A percentile compares a stretch with the other conserved stretches of the same genome.
These are phyloP conservation scores for Fusarium piperis DNA, from an alignment of 2,329 filamentous ascomycete species.

Conservation along the genomic window DNA sequence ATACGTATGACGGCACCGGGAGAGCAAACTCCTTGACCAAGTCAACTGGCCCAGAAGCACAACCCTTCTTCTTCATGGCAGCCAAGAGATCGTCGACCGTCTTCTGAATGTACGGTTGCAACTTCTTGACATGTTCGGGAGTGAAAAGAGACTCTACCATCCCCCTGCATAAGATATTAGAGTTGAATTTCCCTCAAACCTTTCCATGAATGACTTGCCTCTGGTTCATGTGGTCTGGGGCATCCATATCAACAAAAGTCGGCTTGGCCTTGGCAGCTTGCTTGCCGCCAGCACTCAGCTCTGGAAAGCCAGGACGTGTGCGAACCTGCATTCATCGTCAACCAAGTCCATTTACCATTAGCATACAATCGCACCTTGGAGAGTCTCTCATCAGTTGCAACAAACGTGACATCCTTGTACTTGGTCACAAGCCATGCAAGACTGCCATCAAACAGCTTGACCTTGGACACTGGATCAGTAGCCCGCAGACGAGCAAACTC, in stretches of 20 bases:
- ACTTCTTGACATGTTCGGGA: conserved; percentile 48
- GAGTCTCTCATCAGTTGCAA: conserved; percentile 56
- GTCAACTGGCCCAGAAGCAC: conserved; percentile 52
- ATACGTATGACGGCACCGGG: conserved; percentile 58
- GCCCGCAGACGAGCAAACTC: conserved; percentile 56
- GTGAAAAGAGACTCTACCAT: conserved; percentile 59
- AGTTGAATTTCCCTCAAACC: accelerated
- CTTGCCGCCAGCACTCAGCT: conserved; percentile 58
- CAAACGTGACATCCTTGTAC: conserved; percentile 56
- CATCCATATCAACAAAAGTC: conserved; percentile 62
- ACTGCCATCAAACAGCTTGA: conserved; percentile 58
- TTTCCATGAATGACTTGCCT: conserved; percentile 42
- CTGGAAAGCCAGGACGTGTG: conserved; percentile 56
- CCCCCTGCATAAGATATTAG: conserved; percentile 38
- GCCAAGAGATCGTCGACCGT: conserved; percentile 56
- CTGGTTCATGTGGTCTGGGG: conserved; percentile 58
- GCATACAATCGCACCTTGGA: conserved; percentile 51
- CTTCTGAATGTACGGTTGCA: conserved; percentile 57
- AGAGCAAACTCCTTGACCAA: conserved; percentile 58
- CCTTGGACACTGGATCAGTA: conserved; percentile 54
- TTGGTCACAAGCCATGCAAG: conserved; percentile 59
- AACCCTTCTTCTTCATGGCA: conserved; percentile 48
- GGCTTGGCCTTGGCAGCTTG: conserved; percentile 58
- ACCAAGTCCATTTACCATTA: accelerated
- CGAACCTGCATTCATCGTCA: conserved; percentile 45